phyloP scores from a whole-genome alignment of 202 grass and related monocot genomes.

The Setaria viridis region DNA sequence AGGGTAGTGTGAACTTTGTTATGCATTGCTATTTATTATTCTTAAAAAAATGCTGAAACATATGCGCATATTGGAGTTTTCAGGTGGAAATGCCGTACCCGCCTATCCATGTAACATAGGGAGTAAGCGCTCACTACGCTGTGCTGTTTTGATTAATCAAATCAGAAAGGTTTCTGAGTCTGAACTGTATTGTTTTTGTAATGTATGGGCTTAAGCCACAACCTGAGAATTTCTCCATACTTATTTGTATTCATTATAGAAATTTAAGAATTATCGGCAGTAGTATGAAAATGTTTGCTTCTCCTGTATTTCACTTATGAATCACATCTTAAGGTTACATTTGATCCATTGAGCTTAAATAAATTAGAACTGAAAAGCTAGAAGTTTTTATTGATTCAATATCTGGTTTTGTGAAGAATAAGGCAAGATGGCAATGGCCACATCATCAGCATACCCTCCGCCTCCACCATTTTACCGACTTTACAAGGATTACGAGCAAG shows the following conservation, averaged over 20 bases:
- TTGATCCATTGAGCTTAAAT: not conserved
- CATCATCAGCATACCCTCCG: slow-evolving; percentile 68
- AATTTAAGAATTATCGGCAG: not conserved
- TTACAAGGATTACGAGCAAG: slow-evolving; percentile 74
- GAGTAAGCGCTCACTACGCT: not conserved
- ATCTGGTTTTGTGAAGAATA: slow-evolving; percentile 1
- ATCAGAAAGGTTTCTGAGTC: not conserved
- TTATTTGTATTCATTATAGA: not conserved
- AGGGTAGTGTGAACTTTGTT: too few relatives aligned
- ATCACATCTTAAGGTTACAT: not conserved
- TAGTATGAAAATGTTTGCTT: not conserved
- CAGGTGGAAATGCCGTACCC: too few relatives aligned
- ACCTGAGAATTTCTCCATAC: slow-evolving; percentile 2
- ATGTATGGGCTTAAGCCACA: not conserved
- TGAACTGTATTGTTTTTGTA: not conserved
- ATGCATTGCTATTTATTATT: too few relatives aligned
- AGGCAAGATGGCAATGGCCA: slow-evolving; percentile 52
- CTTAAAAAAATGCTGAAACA: too few relatives aligned
- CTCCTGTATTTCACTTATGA: not conserved
- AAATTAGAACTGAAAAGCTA: not conserved
- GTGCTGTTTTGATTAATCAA: not conserved
- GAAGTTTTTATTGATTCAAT: not conserved
- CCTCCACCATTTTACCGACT: slow-evolving; percentile 86
- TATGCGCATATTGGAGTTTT: too few relatives aligned
- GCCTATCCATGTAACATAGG: too few relatives aligned